Base-by-base conservation (phyloP, 2,329 filamentous ascomycete species). In the Ophiostoma australiae region DNA sequence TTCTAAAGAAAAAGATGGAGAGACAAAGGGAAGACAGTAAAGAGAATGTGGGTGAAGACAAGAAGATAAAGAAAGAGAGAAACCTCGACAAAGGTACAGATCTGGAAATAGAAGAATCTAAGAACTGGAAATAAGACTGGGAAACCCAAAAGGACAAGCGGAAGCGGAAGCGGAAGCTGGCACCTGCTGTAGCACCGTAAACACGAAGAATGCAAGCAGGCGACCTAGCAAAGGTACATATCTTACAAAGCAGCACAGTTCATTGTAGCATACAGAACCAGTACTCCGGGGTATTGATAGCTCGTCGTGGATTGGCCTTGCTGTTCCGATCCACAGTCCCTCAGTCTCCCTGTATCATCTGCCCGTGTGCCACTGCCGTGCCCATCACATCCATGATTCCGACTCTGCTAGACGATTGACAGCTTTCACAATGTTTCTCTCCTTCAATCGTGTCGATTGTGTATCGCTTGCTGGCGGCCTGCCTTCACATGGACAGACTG, bases 111-210 rank as follows among this genome's bases (percentile, higher is more conserved):
- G 52, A n/a, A 63, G 15, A 13, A 20, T 31, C 15, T 6, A 48
- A 44, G 52, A 65, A 13, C 15, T 65, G 37, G 48, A 39, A 52
- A 66, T 66, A 27, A 65, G 61, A 23, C 35, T 39, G 63, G 63
- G 61, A 31, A 66, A 35, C 15, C 27, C 13, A 69, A 17, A 67
- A 27, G 31, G 55, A 70, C 37, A 70, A 52, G 23, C 41, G 23
- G 61, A 39, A 65, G 41, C 33, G 37, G n/a, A 44, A 35, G 33
- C 31, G 23, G 61, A 39, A 65, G 41, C 33, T 33, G 37, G 33
- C 31, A 35, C n/a, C 66, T 31, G 11, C 27, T 31, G 27, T 31
- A 31, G 41, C 31, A 23, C 5, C 66, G 35, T n/a, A 27, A 15
- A 31, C 17, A 70, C 41, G 3, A 70, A 44, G 27, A 68, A 41